Conservation (phyloP, 352 stramenopile genomes). For the Aphanomyces cochlioides region DNA sequence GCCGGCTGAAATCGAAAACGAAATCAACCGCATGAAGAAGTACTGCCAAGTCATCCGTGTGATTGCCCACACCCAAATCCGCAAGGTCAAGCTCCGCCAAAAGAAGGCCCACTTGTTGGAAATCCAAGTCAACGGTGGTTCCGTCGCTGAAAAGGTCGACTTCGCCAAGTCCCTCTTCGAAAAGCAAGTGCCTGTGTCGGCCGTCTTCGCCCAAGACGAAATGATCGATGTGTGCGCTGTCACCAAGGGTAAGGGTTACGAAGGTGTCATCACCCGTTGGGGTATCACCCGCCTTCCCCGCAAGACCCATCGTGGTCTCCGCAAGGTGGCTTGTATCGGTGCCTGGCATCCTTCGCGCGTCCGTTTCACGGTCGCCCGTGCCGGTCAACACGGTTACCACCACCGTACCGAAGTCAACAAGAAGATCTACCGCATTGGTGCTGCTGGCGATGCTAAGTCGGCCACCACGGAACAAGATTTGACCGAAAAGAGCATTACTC, state of each 20-base stretch:
- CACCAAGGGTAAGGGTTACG: constrained; percentile 98
- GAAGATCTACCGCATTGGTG: constrained; percentile 99
- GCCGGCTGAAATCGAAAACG: constrained; percentile 90
- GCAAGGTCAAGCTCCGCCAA: constrained; percentile 98
- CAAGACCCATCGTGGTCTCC: constrained; percentile 99
- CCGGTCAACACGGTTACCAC: constrained; percentile 99
- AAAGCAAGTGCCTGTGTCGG: constrained; percentile 97
- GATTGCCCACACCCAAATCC: constrained; percentile 99
- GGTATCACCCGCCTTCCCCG: constrained; percentile 98
- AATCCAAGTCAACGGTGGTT: constrained; percentile 99
- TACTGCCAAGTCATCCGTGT: constrained; percentile 99
- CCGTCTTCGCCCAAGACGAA: constrained; percentile 96
- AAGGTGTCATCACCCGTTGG: constrained; percentile 99
- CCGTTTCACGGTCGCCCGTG: constrained; percentile 96
- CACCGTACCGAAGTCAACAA: constrained; percentile 99
- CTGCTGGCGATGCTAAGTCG: constrained; percentile 89
- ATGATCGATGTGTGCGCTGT: constrained; percentile 98
- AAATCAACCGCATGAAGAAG: constrained; percentile 99
- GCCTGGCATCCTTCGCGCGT: constrained; percentile 99
- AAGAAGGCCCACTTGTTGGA: constrained; percentile 99
- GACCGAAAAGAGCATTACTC: constrained; percentile 99
- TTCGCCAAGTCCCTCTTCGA: constrained; percentile 99
- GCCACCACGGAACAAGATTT: constrained; percentile 98
- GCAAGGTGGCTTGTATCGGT: constrained; percentile 99
- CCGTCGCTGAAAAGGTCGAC: constrained; percentile 97